Percentiles rank a stretch among this genome's conserved stretches.
phyloP scores from a whole-genome alignment of 495 filamentous ascomycete species.

The Pyrenopolyporus hunteri region DNA sequence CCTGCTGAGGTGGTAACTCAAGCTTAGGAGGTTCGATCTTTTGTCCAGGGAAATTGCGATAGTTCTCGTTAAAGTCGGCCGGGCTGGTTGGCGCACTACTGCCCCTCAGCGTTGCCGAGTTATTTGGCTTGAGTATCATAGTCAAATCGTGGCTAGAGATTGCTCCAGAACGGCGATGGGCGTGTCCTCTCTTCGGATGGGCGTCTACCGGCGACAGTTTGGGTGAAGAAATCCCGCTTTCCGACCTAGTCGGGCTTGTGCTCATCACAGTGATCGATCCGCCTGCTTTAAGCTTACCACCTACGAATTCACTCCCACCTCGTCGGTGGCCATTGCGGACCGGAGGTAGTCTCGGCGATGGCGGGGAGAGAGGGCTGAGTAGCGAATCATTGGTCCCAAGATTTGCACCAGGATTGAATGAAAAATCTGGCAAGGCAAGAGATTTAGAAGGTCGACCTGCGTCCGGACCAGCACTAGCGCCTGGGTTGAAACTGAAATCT shows the following conservation, averaged over 20 bases:
- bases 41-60: slow-evolving; percentile 46
- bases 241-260: slow-evolving; percentile 67
- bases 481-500: slow-evolving; percentile 71
- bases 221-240: slow-evolving; percentile 59
- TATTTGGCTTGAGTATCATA: slow-evolving; percentile 67
- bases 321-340: slow-evolving; percentile 67
- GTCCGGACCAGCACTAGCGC: slow-evolving; percentile 41
- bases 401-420: slow-evolving; percentile 43
- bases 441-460: slow-evolving; percentile 35
- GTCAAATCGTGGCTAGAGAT: slow-evolving; percentile 85
- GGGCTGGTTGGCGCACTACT: slow-evolving; percentile 75
- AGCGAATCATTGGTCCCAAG: slow-evolving; percentile 41
- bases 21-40: slow-evolving; percentile 16
- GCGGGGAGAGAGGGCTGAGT: slow-evolving; percentile 51
- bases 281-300: slow-evolving; percentile 67
- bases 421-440: slow-evolving; percentile 46
- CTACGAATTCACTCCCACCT: slow-evolving; percentile 80
- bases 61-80: slow-evolving; percentile 51
- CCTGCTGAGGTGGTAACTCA: slow-evolving; percentile 3
- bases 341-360: slow-evolving; percentile 51
- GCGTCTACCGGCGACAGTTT: slow-evolving; percentile 53
- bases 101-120: slow-evolving; percentile 53
- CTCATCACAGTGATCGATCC: slow-evolving; percentile 63
- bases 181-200: slow-evolving; percentile 71
- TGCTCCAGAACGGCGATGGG: slow-evolving; percentile 84